Percentiles rank a stretch among this genome's conserved stretches.
Conservation (phyloP, 257 asterid genomes). For the Lycium barbarum region DNA sequence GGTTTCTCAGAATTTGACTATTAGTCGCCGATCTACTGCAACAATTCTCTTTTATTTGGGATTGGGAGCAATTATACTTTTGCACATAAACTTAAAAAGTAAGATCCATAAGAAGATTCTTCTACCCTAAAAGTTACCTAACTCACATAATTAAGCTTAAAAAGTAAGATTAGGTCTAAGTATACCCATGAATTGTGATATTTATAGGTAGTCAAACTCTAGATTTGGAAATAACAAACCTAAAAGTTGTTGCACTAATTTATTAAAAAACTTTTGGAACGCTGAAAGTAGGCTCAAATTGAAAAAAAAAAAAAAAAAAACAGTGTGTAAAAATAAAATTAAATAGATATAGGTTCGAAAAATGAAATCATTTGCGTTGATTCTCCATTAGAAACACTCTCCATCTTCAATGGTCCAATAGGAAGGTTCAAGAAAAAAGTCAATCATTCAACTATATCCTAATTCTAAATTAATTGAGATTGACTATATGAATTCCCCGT, state of each 20-base stretch:
- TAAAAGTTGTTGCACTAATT: conserved; percentile 19
- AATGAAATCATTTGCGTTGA: not conserved
- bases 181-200: conserved; percentile 1
- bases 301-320: not conserved
- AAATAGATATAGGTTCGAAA: not conserved
- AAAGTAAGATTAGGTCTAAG: conserved; percentile 30
- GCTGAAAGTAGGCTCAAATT: too few species aligned
- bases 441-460: not conserved
- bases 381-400: not conserved
- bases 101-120: not conserved
- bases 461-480: not conserved
- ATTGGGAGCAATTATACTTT: not conserved
- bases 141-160: conserved; percentile 9
- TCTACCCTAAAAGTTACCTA: not conserved
- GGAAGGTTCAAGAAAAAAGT: not conserved
- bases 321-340: not conserved
- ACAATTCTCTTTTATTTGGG: not conserved
- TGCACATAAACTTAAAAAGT: not conserved
- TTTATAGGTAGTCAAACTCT: conserved; percentile 23
- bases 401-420: not conserved
- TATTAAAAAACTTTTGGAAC: not conserved
- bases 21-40: not conserved
- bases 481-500: not conserved
- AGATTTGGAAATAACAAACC: conserved; percentile 9
- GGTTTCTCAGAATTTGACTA: too few species aligned